A percentile compares a stretch with the other conserved stretches of the same genome.
Evolutionary conservation across 2,329 filamentous ascomycete genomes (phyloP).

Genomic region (Beauveria rudraprayagi): DNA sequence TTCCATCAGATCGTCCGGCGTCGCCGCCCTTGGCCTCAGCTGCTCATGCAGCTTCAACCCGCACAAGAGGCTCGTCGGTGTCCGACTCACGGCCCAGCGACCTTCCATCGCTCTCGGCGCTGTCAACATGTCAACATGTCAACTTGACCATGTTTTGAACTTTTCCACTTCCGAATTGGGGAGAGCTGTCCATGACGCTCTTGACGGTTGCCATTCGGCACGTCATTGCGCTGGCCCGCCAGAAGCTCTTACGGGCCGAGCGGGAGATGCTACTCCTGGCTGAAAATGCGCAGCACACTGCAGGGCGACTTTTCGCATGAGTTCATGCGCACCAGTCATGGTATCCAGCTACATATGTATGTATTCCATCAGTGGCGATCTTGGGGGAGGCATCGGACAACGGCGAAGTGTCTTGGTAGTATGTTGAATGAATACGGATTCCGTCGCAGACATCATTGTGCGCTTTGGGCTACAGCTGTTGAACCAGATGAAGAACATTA

Average conservation of each 20-base stretch:
- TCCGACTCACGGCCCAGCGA: slow-evolving; percentile 9
- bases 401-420: neutral
- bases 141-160: slow-evolving; percentile 7
- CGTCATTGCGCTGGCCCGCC: neutral
- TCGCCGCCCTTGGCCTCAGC: neutral
- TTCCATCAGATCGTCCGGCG: neutral
- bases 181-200: slow-evolving; percentile 2
- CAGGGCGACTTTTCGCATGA: neutral
- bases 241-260: neutral
- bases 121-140: neutral
- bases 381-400: neutral
- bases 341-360: slow-evolving; percentile 1
- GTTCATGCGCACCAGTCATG: slow-evolving; percentile 2
- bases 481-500: neutral
- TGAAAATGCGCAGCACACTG: neutral
- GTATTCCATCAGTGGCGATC: slow-evolving; percentile 5
- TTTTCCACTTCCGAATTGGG: slow-evolving; percentile 1
- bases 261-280: slow-evolving; percentile 2
- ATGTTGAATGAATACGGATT: neutral
- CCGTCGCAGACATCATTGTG: neutral
- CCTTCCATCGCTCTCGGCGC: neutral
- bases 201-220: slow-evolving; percentile 1
- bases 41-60: neutral
- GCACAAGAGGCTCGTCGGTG: neutral
- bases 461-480: neutral